Base-by-base conservation (phyloP, 2,329 filamentous ascomycete genomes). In the Sporothrix sp. region DNA sequence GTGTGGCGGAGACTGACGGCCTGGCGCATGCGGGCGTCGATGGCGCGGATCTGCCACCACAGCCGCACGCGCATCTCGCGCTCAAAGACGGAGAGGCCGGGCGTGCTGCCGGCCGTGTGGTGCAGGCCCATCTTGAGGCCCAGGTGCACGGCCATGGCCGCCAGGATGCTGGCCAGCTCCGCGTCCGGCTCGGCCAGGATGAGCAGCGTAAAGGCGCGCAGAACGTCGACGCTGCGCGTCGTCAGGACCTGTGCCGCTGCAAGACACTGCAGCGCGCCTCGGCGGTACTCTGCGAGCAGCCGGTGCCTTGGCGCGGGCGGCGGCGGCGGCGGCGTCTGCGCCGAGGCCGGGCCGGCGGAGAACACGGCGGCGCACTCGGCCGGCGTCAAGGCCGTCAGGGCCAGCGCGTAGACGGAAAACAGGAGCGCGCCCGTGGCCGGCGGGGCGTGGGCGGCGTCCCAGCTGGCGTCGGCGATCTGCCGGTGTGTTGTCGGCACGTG, bases 31-130 rank as follows among this genome's bases (percentile, higher is more conserved):
- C 76, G 65, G 3, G 70, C 68, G 51, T 81, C 76, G 1, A 76
- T 65, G 1, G 71, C 70, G 36, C 73, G 71, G 1, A 81, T 65
- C 54, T 74, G 71, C 72, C 74, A 78, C 75, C 74, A 78, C 6
- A 77, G 61, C 11, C 74, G 65, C 21, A 74, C 66, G 3, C 74
- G 67, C 63, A 77, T 73, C 57, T 79, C 75, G 16, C 72, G 67
- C 49, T 78, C 72, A 50, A 78, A 74, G 0, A 74, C 71, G 3
- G 68, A 59, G 0, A 78, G 63, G 18, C 66, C 64, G 53, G 76
- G 75, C 52, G 75, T 68, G n/a, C 35, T 20, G 5, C 20, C 30
- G 3, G 32, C 7, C 8, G 7, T 6, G 7, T 6, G 35, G 38
- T 69, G 63, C 32, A 71, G 54, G 10, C 69, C 69, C 35, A 71